Base-by-base conservation (phyloP, 306 rosid genomes). In the Mimosa pudica region DNA sequence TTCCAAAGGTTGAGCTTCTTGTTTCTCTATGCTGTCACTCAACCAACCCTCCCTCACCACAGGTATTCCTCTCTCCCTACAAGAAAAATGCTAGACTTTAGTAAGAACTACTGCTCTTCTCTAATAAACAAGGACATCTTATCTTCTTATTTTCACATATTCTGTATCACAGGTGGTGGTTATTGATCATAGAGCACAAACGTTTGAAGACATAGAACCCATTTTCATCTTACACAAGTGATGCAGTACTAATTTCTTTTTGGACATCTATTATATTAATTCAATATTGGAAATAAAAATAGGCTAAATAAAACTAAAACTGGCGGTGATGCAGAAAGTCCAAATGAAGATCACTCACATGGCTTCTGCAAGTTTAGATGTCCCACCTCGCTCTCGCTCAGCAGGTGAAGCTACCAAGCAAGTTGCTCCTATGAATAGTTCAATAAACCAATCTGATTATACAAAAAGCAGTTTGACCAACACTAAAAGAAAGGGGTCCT, bases 371-470 rank as follows among this genome's bases (percentile, higher is more conserved):
- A 95, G 89, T 82, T 95, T 95, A 44, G 89, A 84, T 5, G 96
- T 82, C 74, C 98, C 98, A n/a, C 96, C 96, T 0, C 96, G 89
- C 7, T 87, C 92, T 81, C 97, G 70, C 69, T 95, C 98, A 6
- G 85, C 91, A 41, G 90, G 88, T 6, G 98, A 86, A n/a, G 85
- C 93, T 63, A 95, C 87, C 69, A 95, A 80, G 76, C 97, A 92
- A 35, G 87, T 88, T 41, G 80, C 91, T 32, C 97, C 97, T 94
- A 24, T 60, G 36, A 76, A 69, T 64, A 66, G 55, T 74, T 58
- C 5, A 73, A 62, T 63, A 52, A 60, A 10, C 7, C 36, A 54
- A 7, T 2, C 55, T 49, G n/a, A 48, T 58, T 70, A 54, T 38
- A 18, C 4, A 52, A 52, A 52, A 52, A 80, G 2, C 18, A 62